phyloP scores from a whole-genome alignment of 495 filamentous ascomycete genomes.

The Podospora fimiseda region DNA sequence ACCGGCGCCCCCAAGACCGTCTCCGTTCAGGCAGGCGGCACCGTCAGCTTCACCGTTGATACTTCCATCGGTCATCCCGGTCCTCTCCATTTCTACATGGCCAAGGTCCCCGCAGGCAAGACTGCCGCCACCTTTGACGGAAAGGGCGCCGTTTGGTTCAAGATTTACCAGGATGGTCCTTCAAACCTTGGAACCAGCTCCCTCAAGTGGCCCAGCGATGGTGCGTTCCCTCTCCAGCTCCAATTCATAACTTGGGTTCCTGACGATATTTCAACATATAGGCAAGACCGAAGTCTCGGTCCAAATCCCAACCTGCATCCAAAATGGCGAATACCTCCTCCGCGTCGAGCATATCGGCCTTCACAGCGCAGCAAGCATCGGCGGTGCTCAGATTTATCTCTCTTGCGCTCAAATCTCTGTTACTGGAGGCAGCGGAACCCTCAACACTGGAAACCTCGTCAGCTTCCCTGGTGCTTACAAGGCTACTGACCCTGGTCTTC shows the following conservation, averaged over 20 bases:
- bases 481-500: slow-evolving; percentile 38
- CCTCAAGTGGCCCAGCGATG: slow-evolving; percentile 39
- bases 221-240: slow-evolving; percentile 16
- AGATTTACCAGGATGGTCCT: slow-evolving; percentile 45
- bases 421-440: slow-evolving; percentile 32
- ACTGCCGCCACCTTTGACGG: slow-evolving; percentile 44
- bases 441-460: slow-evolving; percentile 31
- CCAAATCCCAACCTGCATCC: slow-evolving; percentile 41
- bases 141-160: slow-evolving; percentile 47
- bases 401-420: slow-evolving; percentile 41
- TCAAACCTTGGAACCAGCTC: slow-evolving; percentile 24
- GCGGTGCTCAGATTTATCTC: slow-evolving; percentile 51
- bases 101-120: slow-evolving; percentile 42
- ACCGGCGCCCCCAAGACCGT: slow-evolving; percentile 23
- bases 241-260: background rate
- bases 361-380: slow-evolving; percentile 36
- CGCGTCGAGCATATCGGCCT: slow-evolving; percentile 53
- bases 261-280: background rate
- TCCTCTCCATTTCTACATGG: slow-evolving; percentile 42
- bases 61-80: slow-evolving; percentile 37
- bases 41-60: slow-evolving; percentile 41
- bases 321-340: slow-evolving; percentile 53
- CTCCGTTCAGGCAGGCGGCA: slow-evolving; percentile 37
- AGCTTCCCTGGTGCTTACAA: slow-evolving; percentile 42
- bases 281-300: slow-evolving; percentile 34